Conservation (phyloP, 2,329 filamentous ascomycete genomes). For the Tolypocladium ovalisporum region DNA sequence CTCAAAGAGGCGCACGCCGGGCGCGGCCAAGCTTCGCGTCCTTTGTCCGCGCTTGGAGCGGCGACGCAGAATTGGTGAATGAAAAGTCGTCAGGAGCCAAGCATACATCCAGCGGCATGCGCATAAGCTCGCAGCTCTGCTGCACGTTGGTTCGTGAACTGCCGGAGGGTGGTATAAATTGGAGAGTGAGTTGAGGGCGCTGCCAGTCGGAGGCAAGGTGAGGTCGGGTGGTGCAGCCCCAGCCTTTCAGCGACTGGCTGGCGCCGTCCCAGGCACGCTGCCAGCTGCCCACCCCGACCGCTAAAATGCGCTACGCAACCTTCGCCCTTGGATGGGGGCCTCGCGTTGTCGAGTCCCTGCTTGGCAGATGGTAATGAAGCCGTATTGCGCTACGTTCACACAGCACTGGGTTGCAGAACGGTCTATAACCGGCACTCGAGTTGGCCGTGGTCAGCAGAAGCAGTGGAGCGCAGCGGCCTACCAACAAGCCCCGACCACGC, state of each 20-base stretch:
- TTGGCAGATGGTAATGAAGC: not conserved
- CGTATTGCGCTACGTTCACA: not conserved
- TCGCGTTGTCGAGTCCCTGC: not conserved
- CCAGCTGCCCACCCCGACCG: not conserved
- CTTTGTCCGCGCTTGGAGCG: not conserved
- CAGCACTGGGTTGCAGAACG: not conserved
- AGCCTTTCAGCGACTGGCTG: not conserved
- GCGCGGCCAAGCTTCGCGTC: not conserved
- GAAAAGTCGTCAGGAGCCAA: not conserved
- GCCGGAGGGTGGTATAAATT: constrained; percentile 1
- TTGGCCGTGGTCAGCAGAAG: not conserved
- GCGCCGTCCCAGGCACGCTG: not conserved
- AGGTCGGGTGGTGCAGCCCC: not conserved
- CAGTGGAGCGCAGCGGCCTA: not conserved
- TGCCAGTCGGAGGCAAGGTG: not conserved
- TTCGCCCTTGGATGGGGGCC: not conserved
- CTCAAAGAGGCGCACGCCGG: not conserved
- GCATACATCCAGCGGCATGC: not conserved
- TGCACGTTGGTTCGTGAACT: not conserved
- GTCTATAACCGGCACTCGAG: not conserved
- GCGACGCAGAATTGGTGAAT: not conserved
- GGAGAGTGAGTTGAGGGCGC: not conserved
- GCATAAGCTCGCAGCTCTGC: not conserved
- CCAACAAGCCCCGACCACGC: not conserved
- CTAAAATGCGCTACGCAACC: not conserved